Base-by-base conservation (phyloP, 2,329 filamentous ascomycete genomes). In the Beauveria brongniartii region DNA sequence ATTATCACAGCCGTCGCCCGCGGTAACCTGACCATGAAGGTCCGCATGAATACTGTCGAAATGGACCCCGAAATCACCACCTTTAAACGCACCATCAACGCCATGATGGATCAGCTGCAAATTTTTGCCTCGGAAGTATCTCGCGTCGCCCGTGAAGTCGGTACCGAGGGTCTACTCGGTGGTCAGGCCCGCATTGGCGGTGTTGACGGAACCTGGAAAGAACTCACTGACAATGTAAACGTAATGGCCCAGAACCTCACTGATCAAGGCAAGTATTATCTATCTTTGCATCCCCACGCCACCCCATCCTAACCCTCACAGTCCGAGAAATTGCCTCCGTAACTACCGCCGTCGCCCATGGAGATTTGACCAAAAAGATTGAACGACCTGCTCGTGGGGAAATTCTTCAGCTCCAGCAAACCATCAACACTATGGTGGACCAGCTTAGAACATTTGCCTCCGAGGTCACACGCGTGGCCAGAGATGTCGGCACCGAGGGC, bases 21-120 rank as follows among this genome's bases (percentile, higher is more conserved):
- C 69, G 93, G 93, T 75, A 93, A 97, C 72, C 81, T 97, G 63
- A 96, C 92, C 73, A 97, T 96, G 81, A 96, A 96, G 77, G 93
- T 97, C 65, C 86, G 93, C 69, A 95, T 97, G 73, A 94, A 97
- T 72, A 90, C 90, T 4, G 88, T 95, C 66, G 93, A 97, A 78
- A 94, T 97, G 88, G 93, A 97, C 80, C 92, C 92, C 30, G 93
- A 97, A 80, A 97, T 97, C 70, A 94, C 92, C 30, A 92, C 91
- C 10, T 97, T 97, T 80, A 97, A 97, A 78, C 88, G 91, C 69
- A 97, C 93, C 64, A 97, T 97, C 78, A 97, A 97, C 74, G 95
- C 90, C 67, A 97, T 97, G 93, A 96, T 97, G 85, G 93, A 97
- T 72, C 93, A 97, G 75, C 82, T 97, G 63, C 92, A 97, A 72